Percentiles rank a stretch among this genome's conserved stretches.
Conservation (phyloP, 768 basidiomycete genomes). For the Boletus sp. region DNA sequence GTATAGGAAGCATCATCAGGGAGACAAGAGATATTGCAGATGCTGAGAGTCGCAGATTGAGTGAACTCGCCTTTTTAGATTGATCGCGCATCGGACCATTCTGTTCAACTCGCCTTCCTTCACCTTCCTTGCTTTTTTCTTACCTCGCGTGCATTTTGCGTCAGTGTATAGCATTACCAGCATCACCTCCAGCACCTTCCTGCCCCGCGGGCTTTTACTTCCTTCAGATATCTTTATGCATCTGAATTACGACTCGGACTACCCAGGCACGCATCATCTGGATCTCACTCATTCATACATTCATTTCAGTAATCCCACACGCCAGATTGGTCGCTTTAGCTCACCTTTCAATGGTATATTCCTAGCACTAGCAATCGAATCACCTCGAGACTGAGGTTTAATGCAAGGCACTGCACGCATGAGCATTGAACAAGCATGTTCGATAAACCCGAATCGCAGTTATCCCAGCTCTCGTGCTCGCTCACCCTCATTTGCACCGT, state of each 20-base stretch:
- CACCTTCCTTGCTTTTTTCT: neutral
- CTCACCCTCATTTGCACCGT: too few species aligned
- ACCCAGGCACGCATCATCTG: neutral
- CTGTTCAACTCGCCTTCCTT: neutral
- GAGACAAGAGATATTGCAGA: slow-evolving; percentile 59
- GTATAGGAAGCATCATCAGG: slow-evolving; percentile 51
- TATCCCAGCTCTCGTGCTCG: too few species aligned
- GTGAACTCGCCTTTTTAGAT: slow-evolving; percentile 67
- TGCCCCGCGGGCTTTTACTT: neutral
- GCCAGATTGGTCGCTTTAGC: neutral
- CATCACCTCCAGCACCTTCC: neutral
- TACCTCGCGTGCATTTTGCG: slow-evolving; percentile 1
- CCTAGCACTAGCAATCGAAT: neutral
- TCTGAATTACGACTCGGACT: slow-evolving; percentile 3
- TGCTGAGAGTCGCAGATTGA: slow-evolving; percentile 65
- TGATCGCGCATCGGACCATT: slow-evolving; percentile 19
- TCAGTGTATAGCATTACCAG: neutral
- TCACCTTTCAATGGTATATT: slow-evolving; percentile 3
- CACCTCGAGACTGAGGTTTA: neutral
- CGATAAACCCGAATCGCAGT: neutral
- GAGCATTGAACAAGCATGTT: neutral
- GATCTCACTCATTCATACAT: slow-evolving; percentile 10
- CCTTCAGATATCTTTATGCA: slow-evolving; percentile 4
- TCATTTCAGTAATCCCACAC: slow-evolving; percentile 8
- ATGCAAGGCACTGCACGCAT: neutral